These are phyloP conservation scores for Bodo saltans DNA, from an alignment of 78 protist genomes.

Conservation along the genomic window DNA sequence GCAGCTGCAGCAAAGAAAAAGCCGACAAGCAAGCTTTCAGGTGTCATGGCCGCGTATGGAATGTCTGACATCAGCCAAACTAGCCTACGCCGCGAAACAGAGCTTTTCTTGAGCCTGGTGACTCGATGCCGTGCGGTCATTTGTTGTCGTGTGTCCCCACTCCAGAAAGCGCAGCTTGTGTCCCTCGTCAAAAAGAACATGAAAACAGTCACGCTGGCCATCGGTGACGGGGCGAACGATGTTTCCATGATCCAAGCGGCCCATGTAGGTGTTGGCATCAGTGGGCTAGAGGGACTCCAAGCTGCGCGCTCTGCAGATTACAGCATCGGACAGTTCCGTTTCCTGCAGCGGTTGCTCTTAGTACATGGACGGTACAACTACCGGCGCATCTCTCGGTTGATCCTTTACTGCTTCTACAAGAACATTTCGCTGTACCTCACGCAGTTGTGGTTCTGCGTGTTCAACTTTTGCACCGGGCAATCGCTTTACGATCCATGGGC, in stretches of 20 bases:
- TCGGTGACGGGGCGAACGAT: slow-evolving; percentile 87
- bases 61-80: too few relatives aligned
- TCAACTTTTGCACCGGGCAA: slow-evolving; percentile 42
- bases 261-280: slow-evolving; percentile 67
- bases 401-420: slow-evolving; percentile 67
- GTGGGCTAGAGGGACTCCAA: slow-evolving; percentile 64
- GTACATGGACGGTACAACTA: slow-evolving; percentile 69
- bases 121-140: slow-evolving; percentile 66
- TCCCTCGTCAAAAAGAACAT: slow-evolving; percentile 21
- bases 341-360: slow-evolving; percentile 50
- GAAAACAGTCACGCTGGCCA: slow-evolving; percentile 53
- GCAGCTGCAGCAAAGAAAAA: too few relatives aligned
- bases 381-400: slow-evolving; percentile 29
- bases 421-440: slow-evolving; percentile 35
- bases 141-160: slow-evolving; percentile 83
- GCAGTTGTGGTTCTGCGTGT: slow-evolving; percentile 37
- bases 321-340: slow-evolving; percentile 67
- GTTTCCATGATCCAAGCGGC: slow-evolving; percentile 80
- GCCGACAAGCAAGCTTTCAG: too few relatives aligned
- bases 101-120: slow-evolving; percentile 13
- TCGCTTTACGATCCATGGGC: slow-evolving; percentile 49
- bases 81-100: neutral
- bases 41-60: too few relatives aligned
- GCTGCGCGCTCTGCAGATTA: slow-evolving; percentile 63
- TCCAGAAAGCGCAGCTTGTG: slow-evolving; percentile 76